phyloP scores from a whole-genome alignment of 306 rosid genomes.

The Lathyrus sativus region DNA sequence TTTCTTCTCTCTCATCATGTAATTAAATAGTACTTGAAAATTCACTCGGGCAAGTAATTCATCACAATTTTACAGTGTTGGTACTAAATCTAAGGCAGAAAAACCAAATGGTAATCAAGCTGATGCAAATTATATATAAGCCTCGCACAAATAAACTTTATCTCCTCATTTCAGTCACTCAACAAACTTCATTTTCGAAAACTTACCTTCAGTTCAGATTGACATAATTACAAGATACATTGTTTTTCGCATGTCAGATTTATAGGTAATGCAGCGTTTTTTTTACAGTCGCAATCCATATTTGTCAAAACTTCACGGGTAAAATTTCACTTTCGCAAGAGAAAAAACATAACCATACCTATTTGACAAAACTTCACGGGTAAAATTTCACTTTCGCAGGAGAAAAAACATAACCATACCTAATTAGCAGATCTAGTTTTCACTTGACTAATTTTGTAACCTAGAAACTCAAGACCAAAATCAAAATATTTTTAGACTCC shows the following conservation, averaged over 20 bases:
- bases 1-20: slow-evolving; percentile 9
- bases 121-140: background rate
- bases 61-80: background rate
- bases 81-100: background rate
- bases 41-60: background rate
- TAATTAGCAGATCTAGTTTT: slow-evolving; percentile 5
- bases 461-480: slow-evolving; percentile 5
- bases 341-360: slow-evolving; percentile 11
- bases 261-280: background rate
- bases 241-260: background rate
- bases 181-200: slow-evolving; percentile 1
- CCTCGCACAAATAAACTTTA: background rate
- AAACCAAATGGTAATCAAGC: background rate
- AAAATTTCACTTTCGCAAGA: background rate
- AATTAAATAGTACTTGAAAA: background rate
- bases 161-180: background rate
- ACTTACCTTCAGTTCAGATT: slow-evolving; percentile 13
- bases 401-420: slow-evolving; percentile 6
- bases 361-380: background rate
- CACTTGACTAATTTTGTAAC: slow-evolving; percentile 1
- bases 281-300: slow-evolving; percentile 15
- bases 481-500: slow-evolving; percentile 18
- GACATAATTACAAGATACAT: background rate
- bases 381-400: background rate
- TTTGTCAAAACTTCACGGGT: background rate